Base-by-base conservation (phyloP, 352 stramenopile genomes). In the Pythium oligandrum region DNA sequence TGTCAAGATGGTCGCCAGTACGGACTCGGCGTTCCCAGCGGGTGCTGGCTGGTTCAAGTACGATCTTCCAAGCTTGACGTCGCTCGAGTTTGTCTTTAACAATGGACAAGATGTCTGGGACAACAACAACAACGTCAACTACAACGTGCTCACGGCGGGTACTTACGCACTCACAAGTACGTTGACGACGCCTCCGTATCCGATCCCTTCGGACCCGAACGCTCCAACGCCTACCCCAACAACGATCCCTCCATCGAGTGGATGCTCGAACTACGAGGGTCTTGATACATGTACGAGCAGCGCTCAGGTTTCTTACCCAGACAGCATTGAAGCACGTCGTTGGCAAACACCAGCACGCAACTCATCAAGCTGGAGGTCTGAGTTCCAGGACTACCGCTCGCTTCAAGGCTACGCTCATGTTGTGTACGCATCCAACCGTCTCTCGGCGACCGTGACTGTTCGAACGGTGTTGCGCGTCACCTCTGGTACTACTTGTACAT, bases 271-370 rank as follows among this genome's bases (percentile, higher is more conserved):
- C 12, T 42, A 12, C 38, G 12, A 42, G 7, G 38, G 38, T 12
- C 38, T 12, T 12, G 38, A 42, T 42, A 12, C 38, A 42, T 42
- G 38, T 12, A 42, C 38, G 38, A 26, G 17, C 17, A 12, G 38
- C 7, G 38, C 7, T 42, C 38, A 42, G 12, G 12, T 12, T 8
- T 8, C 7, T 12, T 48, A 68, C 32, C 71, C 53, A 8, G 47
- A 55, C 4, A 51, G 61, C 48, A 61, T 3, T 10, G 70, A 83
- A 7, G 40, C 51, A 2, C 56, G 68, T 36, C 70, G 66, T 44
- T 83, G 71, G 70, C 73, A 83, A 56, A 83, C 73, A 6, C 68
- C 68, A n/a, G 53, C 73, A 12, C 68, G 68, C 40, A 75, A 83
- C 43, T 35, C 64, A 2, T 55, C 53, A 3, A 57, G 40, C 2